These are phyloP conservation scores for Dorcoceras hygrometricum DNA, from an alignment of 257 asterid genomes.

Conservation along the genomic window DNA sequence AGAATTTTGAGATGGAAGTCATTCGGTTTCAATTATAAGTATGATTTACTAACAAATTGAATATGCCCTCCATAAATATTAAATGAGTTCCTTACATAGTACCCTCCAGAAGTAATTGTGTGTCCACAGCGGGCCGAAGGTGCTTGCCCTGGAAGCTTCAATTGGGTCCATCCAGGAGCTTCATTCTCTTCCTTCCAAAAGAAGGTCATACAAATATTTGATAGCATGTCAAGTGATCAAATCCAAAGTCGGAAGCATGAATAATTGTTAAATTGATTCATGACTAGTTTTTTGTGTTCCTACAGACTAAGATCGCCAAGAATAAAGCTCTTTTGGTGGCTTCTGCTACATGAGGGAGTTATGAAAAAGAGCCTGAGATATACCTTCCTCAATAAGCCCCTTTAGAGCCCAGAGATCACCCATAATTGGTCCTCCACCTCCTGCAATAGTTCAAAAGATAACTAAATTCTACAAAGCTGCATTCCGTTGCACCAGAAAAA, in stretches of 20 bases:
- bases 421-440: conserved; percentile 99
- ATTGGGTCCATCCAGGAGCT: conserved; percentile 96
- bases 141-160: conserved; percentile 99
- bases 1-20: neutral
- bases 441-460: conserved; percentile 37
- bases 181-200: conserved; percentile 97
- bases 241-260: conserved; percentile 8
- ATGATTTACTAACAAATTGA: neutral
- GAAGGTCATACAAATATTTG: conserved; percentile 29
- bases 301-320: conserved; percentile 15
- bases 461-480: conserved; percentile 14
- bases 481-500: conserved; percentile 10
- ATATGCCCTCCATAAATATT: conserved; percentile 12
- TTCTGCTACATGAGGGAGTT: conserved; percentile 10
- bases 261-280: conserved; percentile 5
- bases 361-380: conserved; percentile 15
- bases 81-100: conserved; percentile 47
- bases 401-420: conserved; percentile 98
- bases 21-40: neutral
- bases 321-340: conserved; percentile 7
- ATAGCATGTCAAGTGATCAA: conserved; percentile 3
- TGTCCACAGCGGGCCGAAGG: conserved; percentile 97
- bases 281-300: neutral
- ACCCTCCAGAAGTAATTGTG: conserved; percentile 95
- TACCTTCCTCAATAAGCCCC: conserved; percentile 94